phyloP scores from a whole-genome alignment of 805 yeast genomes.

The Lachancea sp. region DNA sequence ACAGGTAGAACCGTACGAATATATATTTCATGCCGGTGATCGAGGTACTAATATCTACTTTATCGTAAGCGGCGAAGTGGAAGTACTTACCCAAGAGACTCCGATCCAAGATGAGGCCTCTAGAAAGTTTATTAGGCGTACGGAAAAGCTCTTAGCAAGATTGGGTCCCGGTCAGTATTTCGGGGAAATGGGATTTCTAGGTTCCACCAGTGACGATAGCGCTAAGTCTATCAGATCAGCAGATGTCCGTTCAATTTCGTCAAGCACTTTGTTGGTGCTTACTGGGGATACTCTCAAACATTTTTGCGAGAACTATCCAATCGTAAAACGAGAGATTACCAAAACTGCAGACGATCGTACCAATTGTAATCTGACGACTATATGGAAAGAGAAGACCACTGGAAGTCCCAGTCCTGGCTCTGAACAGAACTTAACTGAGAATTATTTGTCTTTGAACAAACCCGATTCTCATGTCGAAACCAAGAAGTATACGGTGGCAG shows the following conservation, averaged over 20 bases:
- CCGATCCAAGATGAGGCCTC: slow-evolving; percentile 27
- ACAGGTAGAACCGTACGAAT: slow-evolving; percentile 49
- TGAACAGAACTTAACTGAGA: not conserved
- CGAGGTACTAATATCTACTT: slow-evolving; percentile 59
- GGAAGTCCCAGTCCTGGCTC: not conserved
- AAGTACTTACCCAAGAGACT: slow-evolving; percentile 38
- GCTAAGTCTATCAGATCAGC: slow-evolving; percentile 43
- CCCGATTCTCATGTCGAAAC: not conserved
- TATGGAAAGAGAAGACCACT: not conserved
- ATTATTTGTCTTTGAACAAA: not conserved
- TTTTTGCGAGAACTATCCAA: slow-evolving; percentile 54
- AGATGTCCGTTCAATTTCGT: slow-evolving; percentile 53
- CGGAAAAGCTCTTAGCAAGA: slow-evolving; percentile 40
- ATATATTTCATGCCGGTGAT: slow-evolving; percentile 54
- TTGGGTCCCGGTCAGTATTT: slow-evolving; percentile 59
- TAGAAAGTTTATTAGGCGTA: slow-evolving; percentile 16
- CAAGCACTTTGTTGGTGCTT: slow-evolving; percentile 55
- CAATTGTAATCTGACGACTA: slow-evolving; percentile 23
- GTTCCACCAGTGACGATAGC: slow-evolving; percentile 35
- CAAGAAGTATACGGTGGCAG: not conserved
- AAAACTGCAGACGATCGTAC: slow-evolving; percentile 52
- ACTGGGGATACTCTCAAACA: slow-evolving; percentile 47
- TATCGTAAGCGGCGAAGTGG: slow-evolving; percentile 63
- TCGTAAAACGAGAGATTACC: slow-evolving; percentile 52
- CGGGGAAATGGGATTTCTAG: slow-evolving; percentile 70